phyloP scores from a whole-genome alignment of 768 basidiomycete genomes.

The Leccinum obscurum region DNA sequence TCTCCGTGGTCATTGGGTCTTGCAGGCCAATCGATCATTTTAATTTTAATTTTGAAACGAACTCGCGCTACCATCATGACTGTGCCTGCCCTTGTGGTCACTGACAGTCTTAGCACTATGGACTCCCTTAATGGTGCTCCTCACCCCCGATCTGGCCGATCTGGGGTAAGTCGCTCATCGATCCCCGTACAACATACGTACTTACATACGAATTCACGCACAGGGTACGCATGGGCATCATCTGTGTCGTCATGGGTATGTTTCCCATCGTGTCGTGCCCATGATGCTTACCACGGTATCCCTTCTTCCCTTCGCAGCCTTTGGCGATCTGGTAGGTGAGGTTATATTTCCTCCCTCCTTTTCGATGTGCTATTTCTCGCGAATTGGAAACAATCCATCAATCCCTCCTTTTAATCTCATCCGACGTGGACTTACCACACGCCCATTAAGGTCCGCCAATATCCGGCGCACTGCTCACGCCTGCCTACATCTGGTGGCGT shows the following conservation, averaged over 20 bases:
- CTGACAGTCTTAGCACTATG: slow-evolving; percentile 40
- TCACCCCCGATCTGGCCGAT: slow-evolving; percentile 50
- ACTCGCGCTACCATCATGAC: neutral
- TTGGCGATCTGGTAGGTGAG: slow-evolving; percentile 26
- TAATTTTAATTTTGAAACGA: neutral
- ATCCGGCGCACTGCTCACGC: slow-evolving; percentile 54
- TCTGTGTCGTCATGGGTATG: slow-evolving; percentile 47
- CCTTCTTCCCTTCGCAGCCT: slow-evolving; percentile 14
- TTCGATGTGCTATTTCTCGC: neutral
- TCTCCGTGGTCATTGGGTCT: neutral
- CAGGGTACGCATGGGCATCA: slow-evolving; percentile 48
- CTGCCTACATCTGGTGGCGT: slow-evolving; percentile 57
- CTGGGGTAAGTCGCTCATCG: slow-evolving; percentile 40
- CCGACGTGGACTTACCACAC: neutral
- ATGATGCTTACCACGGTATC: neutral
- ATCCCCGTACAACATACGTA: neutral
- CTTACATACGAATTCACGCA: neutral
- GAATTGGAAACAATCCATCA: neutral
- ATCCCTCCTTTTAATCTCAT: neutral
- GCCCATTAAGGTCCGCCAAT: slow-evolving; percentile 48
- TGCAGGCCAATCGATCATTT: neutral
- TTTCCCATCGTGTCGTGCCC: neutral
- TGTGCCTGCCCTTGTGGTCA: neutral
- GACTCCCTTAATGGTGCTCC: slow-evolving; percentile 44
- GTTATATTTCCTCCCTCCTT: neutral